Conservation (phyloP, 257 asterid species). For the Ophiorrhiza pumila region DNA sequence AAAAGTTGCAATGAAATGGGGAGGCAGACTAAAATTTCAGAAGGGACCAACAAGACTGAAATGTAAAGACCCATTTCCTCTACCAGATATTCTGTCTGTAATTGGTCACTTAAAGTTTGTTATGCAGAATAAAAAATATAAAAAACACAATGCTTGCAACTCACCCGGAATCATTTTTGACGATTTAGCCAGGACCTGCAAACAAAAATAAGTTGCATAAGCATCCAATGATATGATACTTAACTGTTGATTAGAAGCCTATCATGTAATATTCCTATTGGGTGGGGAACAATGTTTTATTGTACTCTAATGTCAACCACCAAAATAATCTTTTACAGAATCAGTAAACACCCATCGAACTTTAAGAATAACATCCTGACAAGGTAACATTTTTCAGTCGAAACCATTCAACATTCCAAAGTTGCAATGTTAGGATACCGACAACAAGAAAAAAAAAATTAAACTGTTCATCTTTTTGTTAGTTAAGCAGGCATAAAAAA, state of each 20-base stretch:
- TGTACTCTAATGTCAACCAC: not conserved
- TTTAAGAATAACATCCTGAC: not conserved
- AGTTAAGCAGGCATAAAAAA: too few relatives aligned
- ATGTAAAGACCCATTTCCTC: not conserved
- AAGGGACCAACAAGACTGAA: not conserved
- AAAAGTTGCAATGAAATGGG: not conserved
- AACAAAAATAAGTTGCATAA: constrained; percentile 27
- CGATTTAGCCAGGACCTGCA: constrained; percentile 86
- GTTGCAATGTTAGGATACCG: not conserved
- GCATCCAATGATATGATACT: constrained; percentile 7
- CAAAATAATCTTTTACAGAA: not conserved
- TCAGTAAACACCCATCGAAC: not conserved
- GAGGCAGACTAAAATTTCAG: not conserved
- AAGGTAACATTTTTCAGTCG: not conserved
- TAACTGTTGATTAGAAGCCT: not conserved
- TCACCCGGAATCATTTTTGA: constrained; percentile 94
- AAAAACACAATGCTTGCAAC: constrained; percentile 19
- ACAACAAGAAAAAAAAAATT: not conserved
- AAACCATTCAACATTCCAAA: not conserved
- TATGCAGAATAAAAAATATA: not conserved
- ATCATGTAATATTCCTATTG: not conserved
- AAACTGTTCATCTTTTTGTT: too few relatives aligned
- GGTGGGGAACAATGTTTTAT: not conserved
- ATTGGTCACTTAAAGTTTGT: not conserved
- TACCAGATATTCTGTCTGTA: not conserved